Base-by-base conservation (phyloP, 2,329 filamentous ascomycete species). In the Chalaropsis ovoidea region DNA sequence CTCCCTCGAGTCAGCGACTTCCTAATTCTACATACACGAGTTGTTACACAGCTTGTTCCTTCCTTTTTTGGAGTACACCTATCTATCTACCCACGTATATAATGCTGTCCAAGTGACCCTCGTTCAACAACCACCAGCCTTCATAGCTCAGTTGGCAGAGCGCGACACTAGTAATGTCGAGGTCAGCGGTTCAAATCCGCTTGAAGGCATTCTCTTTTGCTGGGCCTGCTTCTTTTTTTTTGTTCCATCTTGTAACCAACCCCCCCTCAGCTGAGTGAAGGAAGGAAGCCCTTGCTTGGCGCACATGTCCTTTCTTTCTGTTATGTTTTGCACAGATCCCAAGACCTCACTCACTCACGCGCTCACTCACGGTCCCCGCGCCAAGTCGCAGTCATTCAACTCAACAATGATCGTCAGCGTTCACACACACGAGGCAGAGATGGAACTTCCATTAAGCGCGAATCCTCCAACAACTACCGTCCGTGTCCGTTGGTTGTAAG, bases 141-240 rank as follows among this genome's bases (percentile, higher is more conserved):
- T 67, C 65, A 67, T 67, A 64, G 65, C 65, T 67, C 65, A 67
- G 65, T 67, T 67, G 65, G 65, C 62, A 67, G 61, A 67, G 65
- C 65, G 65, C 65, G 65, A 67, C 65, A 67, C 65, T 67, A 67
- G 61, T 67, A 67, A 67, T 67, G 65, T 67, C 61, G 65, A 67
- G 65, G 65, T 67, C 61, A 67, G 65, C 65, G 61, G 65, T 64
- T 67, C 65, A 67, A 67, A 67, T 67, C 65, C 61, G 65, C 65
- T 67, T 67, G 65, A 67, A 67, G 65, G 61, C 65, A 67, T 67
- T 15, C 19, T 11, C n/a, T 61, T 54, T 56, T 35, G 7, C 3
- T 17, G 0, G 6, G 15, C 13, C 27, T 27, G 1, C 1, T 17
- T 65, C n/a, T 45, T 47, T 47, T 47, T 43, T 15, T 43, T 43